Base-by-base conservation (phyloP, 805 yeast species). In the Pichia occidentalis region DNA sequence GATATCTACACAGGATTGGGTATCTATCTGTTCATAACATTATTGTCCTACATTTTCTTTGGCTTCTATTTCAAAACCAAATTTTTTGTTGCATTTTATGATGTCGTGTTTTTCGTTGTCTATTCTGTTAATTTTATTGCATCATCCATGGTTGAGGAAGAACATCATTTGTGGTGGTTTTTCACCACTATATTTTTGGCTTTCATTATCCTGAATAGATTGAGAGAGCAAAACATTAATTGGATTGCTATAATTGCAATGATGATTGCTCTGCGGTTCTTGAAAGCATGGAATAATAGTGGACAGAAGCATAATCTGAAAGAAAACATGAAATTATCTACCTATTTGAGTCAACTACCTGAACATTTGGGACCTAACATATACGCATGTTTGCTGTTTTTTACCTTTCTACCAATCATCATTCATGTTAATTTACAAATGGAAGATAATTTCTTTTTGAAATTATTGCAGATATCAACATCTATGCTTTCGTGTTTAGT, bases 111-210 rank as follows among this genome's bases (percentile, higher is more conserved):
- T 32, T 54, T 52, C 40, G 38, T 54, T 13, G 10, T 65, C 0
- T 68, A 78, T 37, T 71, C 80, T 3, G 25, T 66, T 0, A 68
- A 85, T 0, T 69, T 80, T 46, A 85, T 88, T 61, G 95, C 88
- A 9, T 85, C 94, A 43, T 88, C 95, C 20, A 67, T 88, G 40
- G 82, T 92, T 13, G 98, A 92, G 53, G 98, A 92, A 57, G 98
- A 92, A 54, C 95, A 92, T 54, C 96, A 88, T 54, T 58, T 88
- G 13, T 92, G 98, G 98, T 92, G 95, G 85, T 83, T 85, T 78
- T 62, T 72, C 17, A 55, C 72, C 0, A 64, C 73, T 0, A 67
- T 70, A 0, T 51, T 58, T 27, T 16, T 51, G 4, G 36, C 50
- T 0, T 30, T 45, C 8, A 26, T 52, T 24, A 36, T 49, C 3